phyloP scores from a whole-genome alignment of 2,329 filamentous ascomycete species.

The Lachnellula subtilissima region DNA sequence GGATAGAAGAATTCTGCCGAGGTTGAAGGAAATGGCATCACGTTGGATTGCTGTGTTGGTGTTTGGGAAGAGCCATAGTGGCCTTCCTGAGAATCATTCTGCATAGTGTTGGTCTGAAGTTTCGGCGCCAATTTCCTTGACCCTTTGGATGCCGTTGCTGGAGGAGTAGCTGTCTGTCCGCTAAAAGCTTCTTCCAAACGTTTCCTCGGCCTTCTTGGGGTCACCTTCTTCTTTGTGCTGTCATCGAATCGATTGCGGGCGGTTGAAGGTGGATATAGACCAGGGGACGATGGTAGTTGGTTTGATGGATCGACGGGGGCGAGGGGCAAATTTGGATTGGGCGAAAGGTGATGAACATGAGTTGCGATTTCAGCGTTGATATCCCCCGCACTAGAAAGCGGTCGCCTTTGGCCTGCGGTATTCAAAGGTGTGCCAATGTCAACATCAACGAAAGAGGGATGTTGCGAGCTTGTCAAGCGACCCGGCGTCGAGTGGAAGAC shows the following conservation, averaged over 20 bases:
- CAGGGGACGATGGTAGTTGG: conserved; percentile 55
- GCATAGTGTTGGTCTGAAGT: conserved; percentile 25
- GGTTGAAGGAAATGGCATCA: conserved; percentile 44
- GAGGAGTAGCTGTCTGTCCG: conserved; percentile 54
- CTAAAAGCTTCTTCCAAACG: conserved; percentile 29
- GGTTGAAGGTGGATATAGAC: conserved; percentile 26
- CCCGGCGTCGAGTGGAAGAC: conserved; percentile 62
- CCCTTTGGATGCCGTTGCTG: conserved; percentile 52
- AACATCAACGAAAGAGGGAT: conserved; percentile 24
- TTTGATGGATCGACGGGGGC: conserved; percentile 56
- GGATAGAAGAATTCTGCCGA: conserved; percentile 57
- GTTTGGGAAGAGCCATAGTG: conserved; percentile 25
- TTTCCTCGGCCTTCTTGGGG: conserved; percentile 36
- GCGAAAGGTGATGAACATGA: conserved; percentile 58
- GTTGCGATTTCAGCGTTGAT: conserved; percentile 49
- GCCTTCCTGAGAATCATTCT: conserved; percentile 26
- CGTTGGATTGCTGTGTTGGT: conserved; percentile 40
- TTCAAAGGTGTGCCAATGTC: conserved; percentile 20
- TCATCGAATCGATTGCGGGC: conserved; percentile 26
- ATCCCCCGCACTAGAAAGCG: conserved; percentile 44
- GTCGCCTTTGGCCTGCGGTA: conserved; percentile 38
- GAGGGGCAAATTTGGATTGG: conserved; percentile 47
- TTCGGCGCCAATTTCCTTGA: conserved; percentile 49
- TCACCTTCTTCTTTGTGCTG: conserved; percentile 32
- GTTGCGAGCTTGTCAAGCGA: conserved; percentile 40